Evolutionary conservation across 129 eudicot genomes (phyloP), one percentile per base, ranked within the genome.

Genomic region (Smallanthus sonchifolius): DNA sequence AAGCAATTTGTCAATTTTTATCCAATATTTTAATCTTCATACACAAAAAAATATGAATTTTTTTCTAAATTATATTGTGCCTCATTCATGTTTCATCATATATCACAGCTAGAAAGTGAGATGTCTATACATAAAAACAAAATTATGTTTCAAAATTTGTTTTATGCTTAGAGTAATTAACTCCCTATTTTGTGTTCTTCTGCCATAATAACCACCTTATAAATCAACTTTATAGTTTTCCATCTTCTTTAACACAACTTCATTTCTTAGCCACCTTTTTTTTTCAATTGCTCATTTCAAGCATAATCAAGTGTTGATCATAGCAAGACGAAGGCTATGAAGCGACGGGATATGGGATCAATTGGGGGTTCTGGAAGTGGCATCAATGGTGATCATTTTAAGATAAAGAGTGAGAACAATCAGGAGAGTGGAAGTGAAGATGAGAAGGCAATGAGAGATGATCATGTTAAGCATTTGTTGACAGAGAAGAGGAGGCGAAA

Each of bases 401-500:
- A 28, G 77, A 43, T 11, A 15, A 73, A 1, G 28, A n/a, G 42
- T 0, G 40, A 24, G 37, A 7, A 20, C 10, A 20, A 19, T 19
- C 19, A 70, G 2, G 38, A 43, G 14, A 35, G 81, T 30, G n/a
- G 47, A 2, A 30, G 8, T 2, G 56, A 47, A n/a, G 49, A 37
- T 35, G 20, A 24, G 35, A 38, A 65, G 34, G 73, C 72, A 8
- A 71, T 14, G 13, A 68, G 81, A 24, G 74, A 60, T n/a, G 89
- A 85, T 32, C 93, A 87, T 39, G 91, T 82, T 79, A 24, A 81
- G 71, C 98, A 87, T 75, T 84, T 89, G 57, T 80, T 74, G 86
- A 85, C 95, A 5, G 96, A 89, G 81, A 87, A 89, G 55, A 87
- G 82, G 67, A 89, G 98, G 82, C 84, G 96, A 72, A 92, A 87